Conservation (phyloP, 2,329 filamentous ascomycete species). For the Podosphaera xanthii region DNA sequence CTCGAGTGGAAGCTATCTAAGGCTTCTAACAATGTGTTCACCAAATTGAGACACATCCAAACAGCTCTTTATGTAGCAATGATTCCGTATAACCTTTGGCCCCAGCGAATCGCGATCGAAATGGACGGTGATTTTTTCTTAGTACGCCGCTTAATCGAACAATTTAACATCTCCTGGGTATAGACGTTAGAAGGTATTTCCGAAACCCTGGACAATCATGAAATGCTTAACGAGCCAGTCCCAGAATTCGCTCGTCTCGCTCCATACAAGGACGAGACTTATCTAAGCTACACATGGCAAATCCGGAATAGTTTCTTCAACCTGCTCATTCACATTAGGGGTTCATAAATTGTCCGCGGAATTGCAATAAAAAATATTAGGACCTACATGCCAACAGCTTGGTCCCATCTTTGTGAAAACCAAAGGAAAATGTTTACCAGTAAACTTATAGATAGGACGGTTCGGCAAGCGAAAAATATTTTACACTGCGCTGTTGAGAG, state of each 20-base stretch:
- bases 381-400: background rate
- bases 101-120: background rate
- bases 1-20: too few species aligned
- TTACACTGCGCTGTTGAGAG: background rate
- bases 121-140: background rate
- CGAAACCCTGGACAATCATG: background rate
- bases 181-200: background rate
- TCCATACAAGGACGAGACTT: background rate
- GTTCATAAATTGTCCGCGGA: background rate
- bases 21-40: too few species aligned
- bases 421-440: background rate
- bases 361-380: background rate
- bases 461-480: background rate
- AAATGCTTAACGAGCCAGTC: background rate
- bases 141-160: background rate
- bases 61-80: background rate
- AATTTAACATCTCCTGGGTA: background rate
- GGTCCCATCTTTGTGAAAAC: background rate
- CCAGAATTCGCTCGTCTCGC: background rate
- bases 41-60: too few species aligned
- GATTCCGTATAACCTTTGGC: background rate
- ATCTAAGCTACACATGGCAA: background rate
- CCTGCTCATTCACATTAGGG: background rate
- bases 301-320: background rate
- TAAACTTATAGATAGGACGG: background rate